Base-by-base conservation (phyloP, 768 basidiomycete genomes). In the Amanita polypyramis region DNA sequence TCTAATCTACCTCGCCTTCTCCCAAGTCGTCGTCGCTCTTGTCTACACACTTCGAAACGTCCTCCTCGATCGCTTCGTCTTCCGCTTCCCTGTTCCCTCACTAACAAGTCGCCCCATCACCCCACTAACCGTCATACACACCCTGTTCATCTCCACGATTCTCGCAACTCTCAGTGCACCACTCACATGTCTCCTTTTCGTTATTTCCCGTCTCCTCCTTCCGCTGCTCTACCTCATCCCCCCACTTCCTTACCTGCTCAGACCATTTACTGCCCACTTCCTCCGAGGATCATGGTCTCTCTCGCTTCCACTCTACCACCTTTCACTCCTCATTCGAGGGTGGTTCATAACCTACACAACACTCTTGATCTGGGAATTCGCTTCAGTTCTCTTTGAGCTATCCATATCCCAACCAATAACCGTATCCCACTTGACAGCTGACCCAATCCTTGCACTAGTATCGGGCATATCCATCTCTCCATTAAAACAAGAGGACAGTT, bases 191-290 rank as follows among this genome's bases (percentile, higher is more conserved):
- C 4, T 71, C 2, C n/a, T 72, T 1, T 80, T 85, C 43, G 74
- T 64, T 1, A 21, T 76, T 5, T 50, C 64, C 8, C 72, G 82
- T n/a, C 47, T 72, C 1, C 10, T 68, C 20, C 50, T 79, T 7
- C 85, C 83, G 0, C 15, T 81, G 12, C 49, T 82, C 0, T 74
- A 77, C 55, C 67, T 66, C 29, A 41, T 84, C 1, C 84, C 85
- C 0, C 43, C 82, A 4, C 43, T 85, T 32, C 67, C 65, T 15
- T 55, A 58, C 7, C 20, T 77, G 17, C 61, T 84, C n/a, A 70
- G 69, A 9, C 84, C 82, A 0, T 81, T 84, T 56, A 65, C 75
- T 0, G 74, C 73, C 0, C 82, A 85, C 60, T 84, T 85, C 58
- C 60, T 80, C 1, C 67, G 72, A 43, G 76, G 79, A 1, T 58